A percentile compares a stretch with the other conserved stretches of the same genome.
Evolutionary conservation across 2,329 filamentous ascomycete species (phyloP).

Genomic region (Parafenestella ontariensis): DNA sequence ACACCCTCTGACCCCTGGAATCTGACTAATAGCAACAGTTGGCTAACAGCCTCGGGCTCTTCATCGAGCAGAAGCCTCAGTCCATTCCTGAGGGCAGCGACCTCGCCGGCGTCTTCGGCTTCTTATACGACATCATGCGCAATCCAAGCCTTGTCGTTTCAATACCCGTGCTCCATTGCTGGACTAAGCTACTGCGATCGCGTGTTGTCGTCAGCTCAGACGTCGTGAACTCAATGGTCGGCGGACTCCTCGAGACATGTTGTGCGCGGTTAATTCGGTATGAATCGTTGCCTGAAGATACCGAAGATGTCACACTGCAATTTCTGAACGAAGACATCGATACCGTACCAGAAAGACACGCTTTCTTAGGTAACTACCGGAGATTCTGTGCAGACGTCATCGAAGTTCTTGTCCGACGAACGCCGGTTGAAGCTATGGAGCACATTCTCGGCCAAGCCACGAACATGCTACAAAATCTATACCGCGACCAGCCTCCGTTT

Average conservation of each 20-base stretch:
- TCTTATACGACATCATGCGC: constrained; percentile 80
- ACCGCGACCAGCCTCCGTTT: constrained; percentile 72
- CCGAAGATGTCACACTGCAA: constrained; percentile 77
- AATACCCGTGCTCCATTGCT: constrained; percentile 88
- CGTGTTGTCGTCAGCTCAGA: constrained; percentile 71
- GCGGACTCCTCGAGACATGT: constrained; percentile 80
- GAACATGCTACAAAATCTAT: constrained; percentile 74
- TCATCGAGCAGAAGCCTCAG: constrained; percentile 78
- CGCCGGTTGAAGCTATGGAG: constrained; percentile 82
- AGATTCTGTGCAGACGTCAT: constrained; percentile 89
- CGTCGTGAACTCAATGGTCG: constrained; percentile 68
- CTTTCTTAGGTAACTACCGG: constrained; percentile 94
- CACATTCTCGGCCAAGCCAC: constrained; percentile 87
- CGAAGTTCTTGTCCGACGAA: constrained; percentile 81
- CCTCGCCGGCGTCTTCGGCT: constrained; percentile 76
- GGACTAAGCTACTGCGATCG: constrained; percentile 81
- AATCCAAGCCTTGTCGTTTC: constrained; percentile 91
- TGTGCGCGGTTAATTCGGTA: constrained; percentile 85
- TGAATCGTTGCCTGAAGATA: constrained; percentile 83
- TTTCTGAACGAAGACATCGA: constrained; percentile 95
- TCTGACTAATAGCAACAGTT: constrained; percentile 62
- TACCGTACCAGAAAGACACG: constrained; percentile 89
- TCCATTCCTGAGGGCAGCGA: constrained; percentile 71
- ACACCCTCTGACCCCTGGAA: constrained; percentile 4
- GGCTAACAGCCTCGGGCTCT: constrained; percentile 83